A percentile compares a stretch with the other conserved stretches of the same genome.
These are phyloP conservation scores for Rehmannia glutinosa DNA, from an alignment of 257 asterid species.

Conservation along the genomic window DNA sequence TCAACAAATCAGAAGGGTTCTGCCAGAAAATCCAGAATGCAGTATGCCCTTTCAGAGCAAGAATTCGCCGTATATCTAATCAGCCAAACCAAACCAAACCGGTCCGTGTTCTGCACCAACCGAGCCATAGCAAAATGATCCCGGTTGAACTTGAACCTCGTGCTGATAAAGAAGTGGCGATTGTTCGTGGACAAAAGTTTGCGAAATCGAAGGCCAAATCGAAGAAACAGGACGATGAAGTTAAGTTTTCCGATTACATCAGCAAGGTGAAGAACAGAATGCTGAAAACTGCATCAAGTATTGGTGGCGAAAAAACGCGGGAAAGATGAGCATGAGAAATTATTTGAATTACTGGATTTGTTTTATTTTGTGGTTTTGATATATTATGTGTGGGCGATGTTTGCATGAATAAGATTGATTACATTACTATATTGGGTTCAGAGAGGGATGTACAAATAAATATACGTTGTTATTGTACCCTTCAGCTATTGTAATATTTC, in stretches of 20 bases:
- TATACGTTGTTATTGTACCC: too few species aligned
- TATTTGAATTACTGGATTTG: too few species aligned
- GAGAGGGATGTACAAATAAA: too few species aligned
- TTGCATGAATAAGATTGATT: too few species aligned
- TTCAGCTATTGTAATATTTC: too few species aligned
- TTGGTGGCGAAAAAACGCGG: neutral
- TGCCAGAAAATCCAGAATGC: conserved; percentile 28
- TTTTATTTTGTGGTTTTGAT: too few species aligned
- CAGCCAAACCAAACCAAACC: conserved; percentile 11
- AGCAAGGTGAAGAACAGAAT: conserved; percentile 28
- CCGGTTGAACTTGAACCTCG: conserved; percentile 18
- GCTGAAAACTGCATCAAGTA: conserved; percentile 28
- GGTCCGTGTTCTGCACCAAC: neutral
- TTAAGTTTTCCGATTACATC: conserved; percentile 30
- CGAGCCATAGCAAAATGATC: conserved; percentile 7
- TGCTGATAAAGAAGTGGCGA: conserved; percentile 13
- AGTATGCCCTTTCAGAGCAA: conserved; percentile 29
- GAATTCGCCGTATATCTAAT: neutral
- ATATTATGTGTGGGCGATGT: too few species aligned
- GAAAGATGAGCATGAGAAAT: too few species aligned
- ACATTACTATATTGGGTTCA: too few species aligned
- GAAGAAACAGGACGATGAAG: conserved; percentile 19
- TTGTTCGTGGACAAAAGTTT: conserved; percentile 17
- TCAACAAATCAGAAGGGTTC: conserved; percentile 17
- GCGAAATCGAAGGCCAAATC: neutral